These are phyloP conservation scores for Pyrus betulifolia DNA, from an alignment of 306 rosid species.

Conservation along the genomic window DNA sequence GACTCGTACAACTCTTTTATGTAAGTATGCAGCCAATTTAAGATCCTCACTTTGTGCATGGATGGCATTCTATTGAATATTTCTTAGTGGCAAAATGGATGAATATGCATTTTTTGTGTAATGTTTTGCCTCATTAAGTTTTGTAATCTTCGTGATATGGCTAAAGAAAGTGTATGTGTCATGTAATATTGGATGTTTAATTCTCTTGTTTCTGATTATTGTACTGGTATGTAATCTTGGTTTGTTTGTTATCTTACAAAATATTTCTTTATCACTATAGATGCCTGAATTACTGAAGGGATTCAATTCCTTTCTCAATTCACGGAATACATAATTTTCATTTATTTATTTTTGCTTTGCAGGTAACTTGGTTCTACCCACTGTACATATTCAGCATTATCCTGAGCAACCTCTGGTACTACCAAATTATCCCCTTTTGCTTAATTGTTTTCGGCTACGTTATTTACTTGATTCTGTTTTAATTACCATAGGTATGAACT, in stretches of 20 bases:
- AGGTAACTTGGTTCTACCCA: constrained; percentile 88
- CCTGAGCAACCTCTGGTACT: constrained; percentile 76
- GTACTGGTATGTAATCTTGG: background rate
- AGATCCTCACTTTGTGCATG: background rate
- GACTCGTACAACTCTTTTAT: constrained; percentile 66
- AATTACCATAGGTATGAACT: background rate
- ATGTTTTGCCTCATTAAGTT: background rate
- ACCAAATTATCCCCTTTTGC: background rate
- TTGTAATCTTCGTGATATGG: background rate
- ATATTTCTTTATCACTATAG: background rate
- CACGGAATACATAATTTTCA: background rate
- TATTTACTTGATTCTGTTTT: constrained; percentile 4
- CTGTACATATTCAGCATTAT: constrained; percentile 73
- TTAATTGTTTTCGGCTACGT: background rate
- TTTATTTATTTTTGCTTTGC: constrained; percentile 22
- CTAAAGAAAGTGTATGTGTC: background rate
- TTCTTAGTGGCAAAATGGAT: background rate
- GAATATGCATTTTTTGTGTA: background rate
- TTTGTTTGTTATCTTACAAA: background rate
- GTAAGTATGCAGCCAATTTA: constrained; percentile 43
- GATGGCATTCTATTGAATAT: background rate
- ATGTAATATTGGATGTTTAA: background rate
- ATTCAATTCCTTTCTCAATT: background rate
- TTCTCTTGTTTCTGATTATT: background rate
- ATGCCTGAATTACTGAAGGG: background rate